Conservation (phyloP, 495 filamentous ascomycete genomes). For the Aspergillus nidulans region DNA sequence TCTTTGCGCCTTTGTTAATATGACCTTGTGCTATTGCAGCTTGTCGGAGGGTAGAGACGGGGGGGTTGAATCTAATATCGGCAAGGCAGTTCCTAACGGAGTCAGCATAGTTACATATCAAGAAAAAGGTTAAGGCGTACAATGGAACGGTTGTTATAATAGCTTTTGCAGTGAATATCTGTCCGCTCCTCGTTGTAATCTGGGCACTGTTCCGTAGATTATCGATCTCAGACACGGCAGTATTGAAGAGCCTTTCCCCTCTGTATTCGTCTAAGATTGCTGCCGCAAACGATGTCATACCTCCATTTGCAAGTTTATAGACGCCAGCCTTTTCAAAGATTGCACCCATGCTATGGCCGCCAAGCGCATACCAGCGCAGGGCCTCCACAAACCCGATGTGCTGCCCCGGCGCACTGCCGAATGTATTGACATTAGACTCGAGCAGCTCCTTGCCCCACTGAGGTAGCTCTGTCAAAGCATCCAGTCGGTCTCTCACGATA, state of each 20-base stretch:
- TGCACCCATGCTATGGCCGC: neutral
- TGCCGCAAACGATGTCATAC: slow-evolving; percentile 13
- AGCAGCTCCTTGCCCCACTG: slow-evolving; percentile 13
- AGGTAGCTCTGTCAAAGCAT: neutral
- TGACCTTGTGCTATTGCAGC: slow-evolving; percentile 18
- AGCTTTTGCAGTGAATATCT: neutral
- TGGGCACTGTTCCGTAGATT: neutral
- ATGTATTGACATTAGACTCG: neutral
- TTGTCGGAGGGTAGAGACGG: slow-evolving; percentile 17
- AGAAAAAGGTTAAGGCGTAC: neutral
- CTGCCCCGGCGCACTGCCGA: slow-evolving; percentile 8
- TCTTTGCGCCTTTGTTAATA: slow-evolving; percentile 24
- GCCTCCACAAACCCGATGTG: slow-evolving; percentile 17
- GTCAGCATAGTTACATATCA: neutral
- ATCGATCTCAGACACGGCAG: neutral
- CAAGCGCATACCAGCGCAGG: slow-evolving; percentile 17
- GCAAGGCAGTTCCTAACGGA: slow-evolving; percentile 10
- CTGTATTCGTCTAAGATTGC: slow-evolving; percentile 14
- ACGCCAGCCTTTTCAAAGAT: neutral
- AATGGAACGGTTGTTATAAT: slow-evolving; percentile 5
- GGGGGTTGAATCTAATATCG: slow-evolving; percentile 19
- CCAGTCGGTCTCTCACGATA: slow-evolving; percentile 11
- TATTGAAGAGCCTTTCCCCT: neutral
- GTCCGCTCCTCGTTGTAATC: neutral
- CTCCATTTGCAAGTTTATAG: slow-evolving; percentile 18